Percentiles rank a stretch among this genome's conserved stretches.
These are phyloP conservation scores for Colletotrichum liaoningense DNA, from an alignment of 2,329 filamentous ascomycete species.

Conservation along the genomic window DNA sequence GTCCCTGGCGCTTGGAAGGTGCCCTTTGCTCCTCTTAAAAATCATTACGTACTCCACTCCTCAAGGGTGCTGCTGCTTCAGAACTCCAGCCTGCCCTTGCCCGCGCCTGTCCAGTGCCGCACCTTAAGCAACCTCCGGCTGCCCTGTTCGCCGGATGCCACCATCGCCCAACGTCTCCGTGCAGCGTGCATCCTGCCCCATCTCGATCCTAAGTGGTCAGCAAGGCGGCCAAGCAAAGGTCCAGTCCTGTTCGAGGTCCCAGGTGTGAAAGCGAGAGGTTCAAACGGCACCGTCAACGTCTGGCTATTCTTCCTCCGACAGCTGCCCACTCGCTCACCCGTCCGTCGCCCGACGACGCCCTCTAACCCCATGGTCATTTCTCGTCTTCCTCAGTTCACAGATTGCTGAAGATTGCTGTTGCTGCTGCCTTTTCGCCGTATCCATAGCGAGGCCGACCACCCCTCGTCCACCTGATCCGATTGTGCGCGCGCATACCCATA, in stretches of 20 bases:
- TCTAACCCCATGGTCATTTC: slow-evolving; percentile 2
- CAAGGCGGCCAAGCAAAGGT: neutral
- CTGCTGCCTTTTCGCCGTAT: neutral
- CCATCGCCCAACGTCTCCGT: neutral
- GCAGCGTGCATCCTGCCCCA: neutral
- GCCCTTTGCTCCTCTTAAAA: slow-evolving; percentile 4
- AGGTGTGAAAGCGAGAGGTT: neutral
- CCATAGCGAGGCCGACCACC: neutral
- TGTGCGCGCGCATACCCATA: slow-evolving; percentile 3
- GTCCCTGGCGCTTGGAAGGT: neutral
- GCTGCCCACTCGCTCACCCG: slow-evolving; percentile 17
- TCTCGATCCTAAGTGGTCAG: neutral
- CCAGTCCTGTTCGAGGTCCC: neutral
- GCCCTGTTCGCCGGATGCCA: slow-evolving; percentile 11
- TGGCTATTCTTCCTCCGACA: slow-evolving; percentile 5
- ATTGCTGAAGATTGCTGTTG: neutral
- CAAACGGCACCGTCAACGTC: neutral
- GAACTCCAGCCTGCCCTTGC: neutral
- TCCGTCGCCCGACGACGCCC: slow-evolving; percentile 17
- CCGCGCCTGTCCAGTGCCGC: neutral
- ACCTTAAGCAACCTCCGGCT: neutral
- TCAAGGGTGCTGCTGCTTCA: neutral
- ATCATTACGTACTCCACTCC: neutral
- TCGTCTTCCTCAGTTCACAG: neutral
- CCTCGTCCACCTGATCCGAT: neutral